Conservation (phyloP, 2,329 filamentous ascomycete genomes). For the Didymellaceae sp. region DNA sequence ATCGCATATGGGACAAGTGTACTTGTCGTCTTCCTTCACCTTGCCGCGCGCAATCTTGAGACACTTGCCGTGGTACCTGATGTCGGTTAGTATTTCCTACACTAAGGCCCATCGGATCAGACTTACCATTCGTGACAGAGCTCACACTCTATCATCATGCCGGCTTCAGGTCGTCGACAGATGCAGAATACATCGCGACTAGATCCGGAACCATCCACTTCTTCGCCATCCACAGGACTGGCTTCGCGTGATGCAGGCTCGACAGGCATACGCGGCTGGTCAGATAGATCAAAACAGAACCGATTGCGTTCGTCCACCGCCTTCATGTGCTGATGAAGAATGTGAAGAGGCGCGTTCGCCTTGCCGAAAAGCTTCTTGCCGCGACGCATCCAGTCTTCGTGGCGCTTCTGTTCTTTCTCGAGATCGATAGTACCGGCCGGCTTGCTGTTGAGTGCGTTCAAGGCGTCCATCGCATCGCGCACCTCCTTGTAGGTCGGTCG, state of each 20-base stretch:
- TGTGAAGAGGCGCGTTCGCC: constrained; percentile 94
- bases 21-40: constrained; percentile 97
- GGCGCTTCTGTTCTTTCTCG: constrained; percentile 90
- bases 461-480: constrained; percentile 83
- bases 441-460: constrained; percentile 91
- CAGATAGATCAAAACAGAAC: constrained; percentile 88
- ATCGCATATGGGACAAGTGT: constrained; percentile 97
- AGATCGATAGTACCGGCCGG: constrained; percentile 89
- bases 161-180: constrained; percentile 88
- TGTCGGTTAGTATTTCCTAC: constrained; percentile 32
- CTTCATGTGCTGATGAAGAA: constrained; percentile 92
- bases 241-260: constrained; percentile 90
- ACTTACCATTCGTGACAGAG: constrained; percentile 94
- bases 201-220: constrained; percentile 55
- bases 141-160: constrained; percentile 99
- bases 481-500: constrained; percentile 89
- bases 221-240: constrained; percentile 60
- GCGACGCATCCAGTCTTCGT: constrained; percentile 99
- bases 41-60: constrained; percentile 97
- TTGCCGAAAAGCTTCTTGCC: constrained; percentile 98
- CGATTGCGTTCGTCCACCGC: constrained; percentile 88
- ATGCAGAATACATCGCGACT: constrained; percentile 92
- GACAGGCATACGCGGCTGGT: constrained; percentile 86
- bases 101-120: background rate
- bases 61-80: constrained; percentile 97